Base-by-base conservation (phyloP, 306 rosid genomes). In the Ormosia emarginata region DNA sequence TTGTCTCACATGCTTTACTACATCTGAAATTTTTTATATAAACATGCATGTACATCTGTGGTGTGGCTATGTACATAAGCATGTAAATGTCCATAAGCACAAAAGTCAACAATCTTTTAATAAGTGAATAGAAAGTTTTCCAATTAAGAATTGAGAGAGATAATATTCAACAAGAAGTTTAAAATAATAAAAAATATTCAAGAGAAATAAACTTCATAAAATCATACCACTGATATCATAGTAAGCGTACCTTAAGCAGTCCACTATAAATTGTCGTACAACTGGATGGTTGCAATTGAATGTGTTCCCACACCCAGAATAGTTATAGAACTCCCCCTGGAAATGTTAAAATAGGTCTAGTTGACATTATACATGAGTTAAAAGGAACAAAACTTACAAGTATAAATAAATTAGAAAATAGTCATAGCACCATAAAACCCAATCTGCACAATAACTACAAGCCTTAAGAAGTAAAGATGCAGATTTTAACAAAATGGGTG, bases 281-380 rank as follows among this genome's bases (percentile, higher is more conserved):
- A 94, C 73, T 62, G 99, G 98, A 87, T 95, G 97, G 88, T 92
- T 95, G 93, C 98, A 92, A 82, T 93, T 95, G 83, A 95, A 92
- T 55, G 99, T 95, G 92, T 95, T 93, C 61, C 98, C 98, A 52
- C 99, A 95, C 84, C 99, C 99, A 17, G 99, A 95, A 79, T 95
- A 95, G 82, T 95, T 95, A 89, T 95, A 95, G 86, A 92, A 95
- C 82, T 95, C 93, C 85, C 99, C 99, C 99, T 93, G 88, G 52
- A 68, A 44, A 66, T 77, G 52, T 24, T 50, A 33, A 63, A 75
- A 74, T 56, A 37, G 64, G 46, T 65, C 58, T 50, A 76, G 77
- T 70, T 86, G 56, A 67, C 53, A 67, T 72, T 67, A 74, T 13
- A 32, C 40, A 47, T 41, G 59, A 77, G 30, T 58, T 33, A 84